Evolutionary conservation across 306 rosid species (phyloP).

Genomic region (Dalbergia oliveri): DNA sequence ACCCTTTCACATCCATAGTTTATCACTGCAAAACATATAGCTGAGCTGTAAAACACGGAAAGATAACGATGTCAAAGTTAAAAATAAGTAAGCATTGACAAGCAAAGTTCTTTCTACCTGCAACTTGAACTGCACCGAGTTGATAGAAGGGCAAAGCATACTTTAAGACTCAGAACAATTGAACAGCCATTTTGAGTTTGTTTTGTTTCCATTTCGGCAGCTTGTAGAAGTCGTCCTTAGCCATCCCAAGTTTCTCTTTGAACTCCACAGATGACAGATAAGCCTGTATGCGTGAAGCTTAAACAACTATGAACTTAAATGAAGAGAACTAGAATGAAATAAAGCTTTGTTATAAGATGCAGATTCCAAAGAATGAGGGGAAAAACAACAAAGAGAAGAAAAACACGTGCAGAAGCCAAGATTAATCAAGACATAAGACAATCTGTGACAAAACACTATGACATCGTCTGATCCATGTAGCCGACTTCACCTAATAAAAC

Average conservation of each 20-base stretch:
- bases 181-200: conserved; percentile 92
- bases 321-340: conserved; percentile 48
- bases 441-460: not conserved
- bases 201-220: conserved; percentile 99
- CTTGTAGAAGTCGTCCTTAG: conserved; percentile 74
- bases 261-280: conserved; percentile 88
- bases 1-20: conserved; percentile 69
- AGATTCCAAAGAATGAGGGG: conserved; percentile 23
- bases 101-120: conserved; percentile 64
- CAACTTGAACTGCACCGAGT: conserved; percentile 57
- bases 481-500: too few species aligned
- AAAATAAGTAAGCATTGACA: conserved; percentile 49
- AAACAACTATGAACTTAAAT: conserved; percentile 47
- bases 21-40: conserved; percentile 60
- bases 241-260: conserved; percentile 79
- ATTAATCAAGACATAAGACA: conserved; percentile 21
- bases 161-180: conserved; percentile 70
- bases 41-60: conserved; percentile 7
- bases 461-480: too few species aligned
- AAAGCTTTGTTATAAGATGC: not conserved
- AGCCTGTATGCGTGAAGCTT: conserved; percentile 66
- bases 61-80: conserved; percentile 19
- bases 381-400: not conserved
- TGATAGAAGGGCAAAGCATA: conserved; percentile 45
- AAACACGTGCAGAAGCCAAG: not conserved